Conservation (phyloP, 2,329 filamentous ascomycete genomes). For the Cytospora chrysosperma region DNA sequence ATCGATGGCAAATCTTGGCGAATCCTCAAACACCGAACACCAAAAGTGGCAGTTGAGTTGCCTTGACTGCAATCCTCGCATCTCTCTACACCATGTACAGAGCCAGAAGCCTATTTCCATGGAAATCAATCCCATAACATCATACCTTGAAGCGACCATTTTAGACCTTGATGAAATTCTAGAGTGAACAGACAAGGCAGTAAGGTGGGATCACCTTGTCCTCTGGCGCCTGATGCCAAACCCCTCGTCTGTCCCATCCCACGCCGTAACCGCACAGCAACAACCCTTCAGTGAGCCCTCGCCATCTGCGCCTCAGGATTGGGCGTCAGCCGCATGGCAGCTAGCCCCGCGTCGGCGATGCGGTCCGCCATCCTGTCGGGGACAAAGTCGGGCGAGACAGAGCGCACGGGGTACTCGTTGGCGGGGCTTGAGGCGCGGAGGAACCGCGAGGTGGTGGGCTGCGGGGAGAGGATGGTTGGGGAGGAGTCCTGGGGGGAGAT, state of each 20-base stretch:
- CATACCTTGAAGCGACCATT: neutral
- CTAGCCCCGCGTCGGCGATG: conserved; percentile 48
- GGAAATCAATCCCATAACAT: neutral
- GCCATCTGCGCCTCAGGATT: conserved; percentile 46
- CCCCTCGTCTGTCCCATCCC: neutral
- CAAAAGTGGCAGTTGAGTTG: neutral
- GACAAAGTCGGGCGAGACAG: conserved; percentile 57
- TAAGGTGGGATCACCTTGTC: neutral
- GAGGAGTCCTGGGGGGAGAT: conserved; percentile 30
- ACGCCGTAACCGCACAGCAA: neutral
- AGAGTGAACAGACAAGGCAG: neutral
- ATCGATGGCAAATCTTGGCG: neutral
- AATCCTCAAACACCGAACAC: neutral
- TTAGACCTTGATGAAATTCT: neutral
- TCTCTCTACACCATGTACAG: neutral
- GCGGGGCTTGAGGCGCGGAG: conserved; percentile 52
- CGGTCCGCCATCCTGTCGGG: conserved; percentile 62
- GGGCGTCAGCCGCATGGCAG: conserved; percentile 44
- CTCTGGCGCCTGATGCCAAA: neutral
- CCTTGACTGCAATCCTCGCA: neutral
- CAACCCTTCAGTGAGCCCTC: neutral
- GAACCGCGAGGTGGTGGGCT: conserved; percentile 55
- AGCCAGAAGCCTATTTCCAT: neutral
- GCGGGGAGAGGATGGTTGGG: conserved; percentile 51
- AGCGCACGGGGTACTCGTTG: conserved; percentile 54